Conservation (phyloP, 1,284 basidiomycete species). For the Mrakiaceae sp. region DNA sequence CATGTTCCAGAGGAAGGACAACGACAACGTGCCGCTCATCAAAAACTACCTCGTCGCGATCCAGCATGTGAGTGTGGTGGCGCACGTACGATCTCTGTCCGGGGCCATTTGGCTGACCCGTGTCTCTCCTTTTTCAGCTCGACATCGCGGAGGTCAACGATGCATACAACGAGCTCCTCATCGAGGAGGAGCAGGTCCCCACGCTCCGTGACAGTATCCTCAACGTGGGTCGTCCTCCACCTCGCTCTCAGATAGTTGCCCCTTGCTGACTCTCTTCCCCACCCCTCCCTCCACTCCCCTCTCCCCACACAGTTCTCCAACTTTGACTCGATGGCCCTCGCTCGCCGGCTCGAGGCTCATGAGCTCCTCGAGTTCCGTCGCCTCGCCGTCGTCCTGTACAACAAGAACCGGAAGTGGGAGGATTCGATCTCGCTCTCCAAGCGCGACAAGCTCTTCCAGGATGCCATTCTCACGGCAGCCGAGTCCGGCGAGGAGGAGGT, state of each 20-base stretch:
- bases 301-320: conserved; percentile 57
- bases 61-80: conserved; percentile 57
- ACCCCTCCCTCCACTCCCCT: neutral
- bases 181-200: conserved; percentile 98
- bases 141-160: conserved; percentile 97
- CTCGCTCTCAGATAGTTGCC: neutral
- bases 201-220: conserved; percentile 92
- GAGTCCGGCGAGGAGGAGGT: conserved; percentile 68
- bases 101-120: neutral
- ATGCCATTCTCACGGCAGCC: conserved; percentile 88
- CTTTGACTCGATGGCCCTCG: conserved; percentile 85
- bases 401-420: conserved; percentile 92
- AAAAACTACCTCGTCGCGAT: conserved; percentile 93
- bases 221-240: conserved; percentile 36
- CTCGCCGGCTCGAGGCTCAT: conserved; percentile 76
- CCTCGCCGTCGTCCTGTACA: conserved; percentile 89
- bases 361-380: conserved; percentile 90
- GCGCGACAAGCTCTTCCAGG: conserved; percentile 90
- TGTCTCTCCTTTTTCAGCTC: conserved; percentile 42
- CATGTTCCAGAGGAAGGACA: conserved; percentile 73
- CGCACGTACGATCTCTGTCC: conserved; percentile 10
- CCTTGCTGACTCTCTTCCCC: neutral
- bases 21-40: conserved; percentile 90
- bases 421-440: conserved; percentile 90
- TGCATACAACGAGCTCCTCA: conserved; percentile 90